Percentiles rank a stretch among this genome's conserved stretches.
These are phyloP conservation scores for Porcisia hertigi DNA, from an alignment of 208 protist genomes.

Conservation along the genomic window DNA sequence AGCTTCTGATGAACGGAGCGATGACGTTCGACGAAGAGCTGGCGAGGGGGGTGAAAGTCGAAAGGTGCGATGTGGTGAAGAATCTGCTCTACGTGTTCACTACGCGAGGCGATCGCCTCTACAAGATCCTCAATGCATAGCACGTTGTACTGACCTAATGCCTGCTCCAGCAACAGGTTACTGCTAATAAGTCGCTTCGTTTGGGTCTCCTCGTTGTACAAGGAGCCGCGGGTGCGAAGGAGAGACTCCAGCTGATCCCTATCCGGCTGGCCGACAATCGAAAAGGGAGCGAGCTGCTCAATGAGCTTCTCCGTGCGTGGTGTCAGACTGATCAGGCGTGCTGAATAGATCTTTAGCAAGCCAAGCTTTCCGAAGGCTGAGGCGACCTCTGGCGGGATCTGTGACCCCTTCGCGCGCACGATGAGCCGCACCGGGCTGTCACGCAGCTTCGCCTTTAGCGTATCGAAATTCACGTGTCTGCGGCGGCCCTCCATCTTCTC, in stretches of 20 bases:
- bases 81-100: constrained; percentile 70
- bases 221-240: constrained; percentile 77
- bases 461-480: constrained; percentile 32
- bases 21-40: constrained; percentile 88
- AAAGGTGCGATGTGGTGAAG: constrained; percentile 82
- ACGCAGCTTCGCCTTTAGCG: constrained; percentile 41
- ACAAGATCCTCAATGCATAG: constrained; percentile 91
- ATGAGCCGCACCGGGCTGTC: constrained; percentile 64
- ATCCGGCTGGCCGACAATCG: constrained; percentile 79
- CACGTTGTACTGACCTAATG: constrained; percentile 81
- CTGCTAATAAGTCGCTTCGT: constrained; percentile 81
- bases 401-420: constrained; percentile 79
- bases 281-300: constrained; percentile 81
- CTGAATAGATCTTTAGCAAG: constrained; percentile 79
- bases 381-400: constrained; percentile 79
- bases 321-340: constrained; percentile 60
- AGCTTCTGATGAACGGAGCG: constrained; percentile 83
- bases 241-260: constrained; percentile 75
- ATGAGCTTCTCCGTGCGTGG: constrained; percentile 65
- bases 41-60: constrained; percentile 88
- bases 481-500: constrained; percentile 65
- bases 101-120: constrained; percentile 61
- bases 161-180: constrained; percentile 87
- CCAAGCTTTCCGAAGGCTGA: constrained; percentile 63
- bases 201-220: constrained; percentile 77